These are phyloP conservation scores for Aspergillus novofumigatus DNA, from an alignment of 2,329 filamentous ascomycete genomes.

Conservation along the genomic window DNA sequence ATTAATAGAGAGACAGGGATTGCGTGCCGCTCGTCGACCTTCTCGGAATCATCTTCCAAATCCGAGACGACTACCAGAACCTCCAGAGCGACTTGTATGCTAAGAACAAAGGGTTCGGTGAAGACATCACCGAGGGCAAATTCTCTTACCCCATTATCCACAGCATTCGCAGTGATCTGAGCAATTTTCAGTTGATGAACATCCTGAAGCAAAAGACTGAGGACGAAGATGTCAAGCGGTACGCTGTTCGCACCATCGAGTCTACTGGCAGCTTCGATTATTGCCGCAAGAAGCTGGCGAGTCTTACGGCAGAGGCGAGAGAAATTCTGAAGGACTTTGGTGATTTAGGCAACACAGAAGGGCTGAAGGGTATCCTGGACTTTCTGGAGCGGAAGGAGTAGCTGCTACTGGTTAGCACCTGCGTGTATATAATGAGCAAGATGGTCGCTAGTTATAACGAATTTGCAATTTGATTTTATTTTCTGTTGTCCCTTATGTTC, in stretches of 20 bases:
- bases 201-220: slow-evolving; percentile 82
- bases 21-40: slow-evolving; percentile 60
- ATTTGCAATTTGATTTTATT: too few relatives aligned
- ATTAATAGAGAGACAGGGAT: slow-evolving; percentile 15
- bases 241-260: slow-evolving; percentile 84
- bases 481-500: too few relatives aligned
- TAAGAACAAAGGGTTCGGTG: slow-evolving; percentile 83
- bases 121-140: slow-evolving; percentile 92
- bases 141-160: slow-evolving; percentile 94
- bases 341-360: neutral
- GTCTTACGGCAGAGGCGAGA: slow-evolving; percentile 1
- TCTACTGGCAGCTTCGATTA: slow-evolving; percentile 82
- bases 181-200: slow-evolving; percentile 68
- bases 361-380: slow-evolving; percentile 1
- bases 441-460: too few relatives aligned
- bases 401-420: neutral
- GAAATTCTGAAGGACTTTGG: neutral
- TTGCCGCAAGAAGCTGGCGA: slow-evolving; percentile 7
- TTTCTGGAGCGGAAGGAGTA: slow-evolving; percentile 4
- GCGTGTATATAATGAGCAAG: too few relatives aligned
- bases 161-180: slow-evolving; percentile 63
- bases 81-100: slow-evolving; percentile 62
- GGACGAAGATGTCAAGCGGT: slow-evolving; percentile 79
- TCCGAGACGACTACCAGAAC: slow-evolving; percentile 74
- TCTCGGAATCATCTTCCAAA: slow-evolving; percentile 37